Evolutionary conservation across 2,329 filamentous ascomycete genomes (phyloP).

Genomic region (Cytospora piceicola): DNA sequence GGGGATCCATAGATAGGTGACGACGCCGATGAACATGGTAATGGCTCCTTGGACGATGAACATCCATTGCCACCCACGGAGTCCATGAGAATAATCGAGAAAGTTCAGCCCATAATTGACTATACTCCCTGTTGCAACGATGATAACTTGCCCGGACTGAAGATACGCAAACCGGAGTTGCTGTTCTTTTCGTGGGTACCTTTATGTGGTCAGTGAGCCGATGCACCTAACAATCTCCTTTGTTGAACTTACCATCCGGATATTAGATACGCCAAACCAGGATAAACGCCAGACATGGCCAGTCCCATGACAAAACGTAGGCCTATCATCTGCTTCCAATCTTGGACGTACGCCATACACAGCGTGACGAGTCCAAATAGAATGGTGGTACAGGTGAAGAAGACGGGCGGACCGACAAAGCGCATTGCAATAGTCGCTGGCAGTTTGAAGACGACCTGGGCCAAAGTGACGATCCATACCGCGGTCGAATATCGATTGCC

Average conservation of each 20-base stretch:
- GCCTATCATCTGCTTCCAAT: constrained; percentile 71
- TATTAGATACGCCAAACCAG: constrained; percentile 55
- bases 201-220: neutral
- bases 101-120: constrained; percentile 72
- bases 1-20: constrained; percentile 72
- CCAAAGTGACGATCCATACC: constrained; percentile 75
- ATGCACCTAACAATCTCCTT: neutral
- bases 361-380: constrained; percentile 68
- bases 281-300: constrained; percentile 60
- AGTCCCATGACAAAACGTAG: constrained; percentile 68
- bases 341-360: constrained; percentile 68
- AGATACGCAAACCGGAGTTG: constrained; percentile 68
- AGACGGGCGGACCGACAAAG: constrained; percentile 64
- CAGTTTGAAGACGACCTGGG: constrained; percentile 69
- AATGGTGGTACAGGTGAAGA: constrained; percentile 64
- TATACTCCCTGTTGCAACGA: constrained; percentile 68
- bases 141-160: constrained; percentile 66
- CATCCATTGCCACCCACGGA: constrained; percentile 72
- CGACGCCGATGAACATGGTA: constrained; percentile 59
- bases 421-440: constrained; percentile 70
- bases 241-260: constrained; percentile 49
- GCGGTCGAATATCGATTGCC: constrained; percentile 70
- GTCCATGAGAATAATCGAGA: constrained; percentile 57
- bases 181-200: constrained; percentile 65
- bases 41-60: constrained; percentile 69